A percentile compares a stretch with the other conserved stretches of the same genome.
These are phyloP conservation scores for Penicillium sp. DNA, from an alignment of 2,329 filamentous ascomycete genomes.

Conservation along the genomic window DNA sequence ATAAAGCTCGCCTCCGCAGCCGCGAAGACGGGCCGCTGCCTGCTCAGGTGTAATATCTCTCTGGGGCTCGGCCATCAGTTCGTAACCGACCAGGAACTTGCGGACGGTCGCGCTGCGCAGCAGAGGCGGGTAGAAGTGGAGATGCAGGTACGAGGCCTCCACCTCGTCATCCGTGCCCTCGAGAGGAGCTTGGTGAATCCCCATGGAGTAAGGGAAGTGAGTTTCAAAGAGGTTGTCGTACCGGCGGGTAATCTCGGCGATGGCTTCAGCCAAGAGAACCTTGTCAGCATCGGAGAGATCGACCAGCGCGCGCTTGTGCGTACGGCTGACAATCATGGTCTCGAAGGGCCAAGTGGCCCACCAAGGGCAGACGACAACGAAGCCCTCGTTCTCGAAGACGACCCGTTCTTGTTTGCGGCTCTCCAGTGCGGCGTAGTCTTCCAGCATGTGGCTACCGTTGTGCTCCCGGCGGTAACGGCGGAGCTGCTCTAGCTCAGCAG, in stretches of 20 bases:
- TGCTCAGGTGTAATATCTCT: constrained; percentile 97
- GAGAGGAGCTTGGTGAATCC: constrained; percentile 90
- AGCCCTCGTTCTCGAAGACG: constrained; percentile 79
- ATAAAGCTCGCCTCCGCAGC: constrained; percentile 77
- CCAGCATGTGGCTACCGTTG: constrained; percentile 67
- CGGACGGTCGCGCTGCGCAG: constrained; percentile 86
- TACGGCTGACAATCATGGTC: constrained; percentile 78
- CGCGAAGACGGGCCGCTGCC: constrained; percentile 69
- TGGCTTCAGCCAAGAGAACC: constrained; percentile 68
- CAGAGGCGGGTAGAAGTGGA: constrained; percentile 96
- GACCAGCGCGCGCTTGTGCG: constrained; percentile 76
- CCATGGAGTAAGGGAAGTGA: constrained; percentile 94
- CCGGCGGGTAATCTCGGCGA: constrained; percentile 80
- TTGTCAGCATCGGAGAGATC: constrained; percentile 71
- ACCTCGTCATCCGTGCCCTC: constrained; percentile 75
- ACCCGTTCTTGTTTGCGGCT: constrained; percentile 74
- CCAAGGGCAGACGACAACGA: constrained; percentile 89
- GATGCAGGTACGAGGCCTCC: constrained; percentile 83
- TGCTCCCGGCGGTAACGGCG: constrained; percentile 70
- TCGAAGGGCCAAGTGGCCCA: constrained; percentile 98
- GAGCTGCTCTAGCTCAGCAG: constrained; percentile 71
- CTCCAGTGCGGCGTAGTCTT: constrained; percentile 82
- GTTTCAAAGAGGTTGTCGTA: constrained; percentile 98
- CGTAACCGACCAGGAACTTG: constrained; percentile 92
- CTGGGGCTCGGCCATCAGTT: constrained; percentile 96